These are phyloP conservation scores for Cytospora chrysosperma DNA, from an alignment of 2,329 filamentous ascomycete genomes.

Conservation along the genomic window DNA sequence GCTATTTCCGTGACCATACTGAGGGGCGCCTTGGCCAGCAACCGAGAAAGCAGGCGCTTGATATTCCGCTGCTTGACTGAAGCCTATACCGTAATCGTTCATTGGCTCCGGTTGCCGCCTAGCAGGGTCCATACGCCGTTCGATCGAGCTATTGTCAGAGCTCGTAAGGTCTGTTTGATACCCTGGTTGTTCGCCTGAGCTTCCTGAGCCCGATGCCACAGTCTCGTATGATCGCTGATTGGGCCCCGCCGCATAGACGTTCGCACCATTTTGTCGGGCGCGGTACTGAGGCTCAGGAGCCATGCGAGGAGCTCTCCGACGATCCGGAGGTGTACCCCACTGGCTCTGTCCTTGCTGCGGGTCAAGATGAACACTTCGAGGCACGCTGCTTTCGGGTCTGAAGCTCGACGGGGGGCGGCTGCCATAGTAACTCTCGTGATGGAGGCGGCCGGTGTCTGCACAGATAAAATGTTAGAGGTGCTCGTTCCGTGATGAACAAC, in stretches of 20 bases:
- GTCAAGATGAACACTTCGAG: slow-evolving; percentile 31
- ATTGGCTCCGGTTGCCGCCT: slow-evolving; percentile 51
- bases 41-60: slow-evolving; percentile 42
- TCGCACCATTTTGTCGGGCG: slow-evolving; percentile 41
- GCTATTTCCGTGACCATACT: slow-evolving; percentile 26
- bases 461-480: slow-evolving; percentile 24
- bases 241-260: slow-evolving; percentile 54
- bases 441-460: slow-evolving; percentile 44
- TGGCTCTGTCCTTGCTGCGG: slow-evolving; percentile 33
- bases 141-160: slow-evolving; percentile 89
- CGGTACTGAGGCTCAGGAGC: slow-evolving; percentile 46
- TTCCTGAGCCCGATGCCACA: slow-evolving; percentile 73
- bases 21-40: slow-evolving; percentile 29
- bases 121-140: slow-evolving; percentile 62
- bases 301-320: slow-evolving; percentile 42
- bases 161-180: slow-evolving; percentile 83
- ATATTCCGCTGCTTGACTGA: slow-evolving; percentile 44
- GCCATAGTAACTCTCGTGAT: slow-evolving; percentile 53
- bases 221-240: slow-evolving; percentile 86
- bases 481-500: not conserved
- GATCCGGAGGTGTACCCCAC: slow-evolving; percentile 24
- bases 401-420: slow-evolving; percentile 23
- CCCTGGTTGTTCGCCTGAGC: slow-evolving; percentile 69
- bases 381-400: slow-evolving; percentile 13
- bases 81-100: slow-evolving; percentile 66